These are phyloP conservation scores for Baeospora myosura DNA, from an alignment of 1,284 basidiomycete species.

Conservation along the genomic window DNA sequence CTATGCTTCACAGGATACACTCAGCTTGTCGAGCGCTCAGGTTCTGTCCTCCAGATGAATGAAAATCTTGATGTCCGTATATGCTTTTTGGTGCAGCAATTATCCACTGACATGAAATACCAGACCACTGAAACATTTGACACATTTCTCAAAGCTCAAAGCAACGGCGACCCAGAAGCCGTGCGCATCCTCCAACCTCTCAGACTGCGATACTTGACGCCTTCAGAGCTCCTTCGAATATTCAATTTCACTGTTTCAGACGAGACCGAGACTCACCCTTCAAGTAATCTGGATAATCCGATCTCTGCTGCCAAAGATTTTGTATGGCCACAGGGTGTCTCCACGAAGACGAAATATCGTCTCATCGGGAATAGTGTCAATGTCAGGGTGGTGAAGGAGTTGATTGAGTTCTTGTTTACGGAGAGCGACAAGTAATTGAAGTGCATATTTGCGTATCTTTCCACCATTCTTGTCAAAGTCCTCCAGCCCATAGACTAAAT, in stretches of 20 bases:
- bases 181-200: conserved; percentile 51
- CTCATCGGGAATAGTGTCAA: conserved; percentile 78
- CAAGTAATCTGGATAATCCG: conserved; percentile 3
- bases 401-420: conserved; percentile 45
- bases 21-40: conserved; percentile 63
- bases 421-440: background rate
- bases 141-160: conserved; percentile 42
- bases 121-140: conserved; percentile 61
- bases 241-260: conserved; percentile 43
- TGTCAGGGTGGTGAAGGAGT: conserved; percentile 53
- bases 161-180: conserved; percentile 31
- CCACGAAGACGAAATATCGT: conserved; percentile 61
- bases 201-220: conserved; percentile 63
- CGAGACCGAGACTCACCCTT: conserved; percentile 12
- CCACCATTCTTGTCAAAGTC: background rate
- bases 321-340: conserved; percentile 52
- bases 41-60: conserved; percentile 68
- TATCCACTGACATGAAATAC: conserved; percentile 1
- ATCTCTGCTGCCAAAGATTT: conserved; percentile 36
- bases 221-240: conserved; percentile 59
- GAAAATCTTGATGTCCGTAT: conserved; percentile 52
- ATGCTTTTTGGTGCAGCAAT: conserved; percentile 4
- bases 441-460: background rate
- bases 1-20: conserved; percentile 61
- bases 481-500: background rate